A percentile compares a stretch with the other conserved stretches of the same genome.
These are phyloP conservation scores for Mycena galericulata DNA, from an alignment of 768 basidiomycete species.

Conservation along the genomic window DNA sequence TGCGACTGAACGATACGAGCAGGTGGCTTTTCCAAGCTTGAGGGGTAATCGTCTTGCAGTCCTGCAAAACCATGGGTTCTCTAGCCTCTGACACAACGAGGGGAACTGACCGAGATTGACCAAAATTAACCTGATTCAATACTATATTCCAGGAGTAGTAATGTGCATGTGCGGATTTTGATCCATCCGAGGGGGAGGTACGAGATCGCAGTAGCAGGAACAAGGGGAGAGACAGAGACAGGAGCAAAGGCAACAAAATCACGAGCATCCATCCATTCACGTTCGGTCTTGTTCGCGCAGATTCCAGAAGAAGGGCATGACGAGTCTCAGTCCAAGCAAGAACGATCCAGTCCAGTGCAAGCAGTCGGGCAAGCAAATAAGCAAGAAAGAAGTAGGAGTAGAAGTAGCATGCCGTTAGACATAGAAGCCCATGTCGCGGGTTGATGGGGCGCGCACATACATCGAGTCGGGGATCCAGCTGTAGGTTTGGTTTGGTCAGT, in stretches of 20 bases:
- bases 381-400: constrained; percentile 30
- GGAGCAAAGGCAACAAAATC: constrained; percentile 15
- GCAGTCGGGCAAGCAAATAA: constrained; percentile 32
- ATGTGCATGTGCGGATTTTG: constrained; percentile 26
- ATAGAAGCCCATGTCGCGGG: constrained; percentile 34
- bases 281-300: constrained; percentile 20
- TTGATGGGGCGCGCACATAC: constrained; percentile 29
- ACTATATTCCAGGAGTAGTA: constrained; percentile 32
- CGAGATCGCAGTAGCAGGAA: constrained; percentile 13
- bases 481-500: neutral
- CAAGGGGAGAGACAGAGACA: neutral
- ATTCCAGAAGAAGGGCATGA: constrained; percentile 16
- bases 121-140: constrained; percentile 23
- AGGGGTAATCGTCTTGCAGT: constrained; percentile 10
- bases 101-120: constrained; percentile 18
- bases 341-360: constrained; percentile 28
- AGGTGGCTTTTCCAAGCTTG: constrained; percentile 4
- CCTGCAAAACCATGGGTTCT: neutral
- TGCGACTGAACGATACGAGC: constrained; percentile 7
- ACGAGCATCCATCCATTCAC: constrained; percentile 15
- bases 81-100: neutral
- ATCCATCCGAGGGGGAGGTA: constrained; percentile 18
- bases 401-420: constrained; percentile 22
- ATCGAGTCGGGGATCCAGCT: constrained; percentile 33
- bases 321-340: constrained; percentile 23